phyloP scores from a whole-genome alignment of 2,329 filamentous ascomycete genomes.

The Claviceps sp. region DNA sequence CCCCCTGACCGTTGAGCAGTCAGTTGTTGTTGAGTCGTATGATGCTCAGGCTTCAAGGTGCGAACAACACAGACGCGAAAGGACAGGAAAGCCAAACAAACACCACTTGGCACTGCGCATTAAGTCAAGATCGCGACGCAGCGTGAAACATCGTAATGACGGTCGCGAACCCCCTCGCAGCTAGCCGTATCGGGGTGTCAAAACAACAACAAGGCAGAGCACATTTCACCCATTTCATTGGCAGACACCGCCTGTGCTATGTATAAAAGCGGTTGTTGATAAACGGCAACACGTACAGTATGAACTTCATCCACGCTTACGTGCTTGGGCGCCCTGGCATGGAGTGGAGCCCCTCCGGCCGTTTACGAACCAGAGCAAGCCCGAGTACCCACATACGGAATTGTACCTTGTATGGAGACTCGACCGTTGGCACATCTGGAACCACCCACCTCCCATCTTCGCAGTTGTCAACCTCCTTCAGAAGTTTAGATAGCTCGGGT shows the following conservation, averaged over 20 bases:
- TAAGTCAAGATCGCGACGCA: too few relatives aligned
- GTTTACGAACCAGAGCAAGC: conserved; percentile 8
- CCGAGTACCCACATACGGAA: background rate
- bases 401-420: background rate
- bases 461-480: conserved; percentile 3
- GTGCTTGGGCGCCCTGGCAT: background rate
- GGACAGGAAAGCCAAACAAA: too few relatives aligned
- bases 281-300: background rate
- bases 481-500: background rate
- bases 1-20: too few relatives aligned
- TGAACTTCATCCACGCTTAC: background rate
- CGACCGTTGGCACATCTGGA: conserved; percentile 1
- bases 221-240: background rate
- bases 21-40: too few relatives aligned
- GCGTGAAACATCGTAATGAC: too few relatives aligned
- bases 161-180: background rate
- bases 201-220: background rate
- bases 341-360: conserved; percentile 6
- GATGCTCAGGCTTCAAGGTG: too few relatives aligned
- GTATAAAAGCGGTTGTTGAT: background rate
- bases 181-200: background rate
- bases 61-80: too few relatives aligned
- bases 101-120: too few relatives aligned
- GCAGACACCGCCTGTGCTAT: background rate
- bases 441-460: conserved; percentile 4